Evolutionary conservation across 441 rosid species (phyloP), one percentile per base, ranked within the genome.

Genomic region (Dalechampia spathulata): DNA sequence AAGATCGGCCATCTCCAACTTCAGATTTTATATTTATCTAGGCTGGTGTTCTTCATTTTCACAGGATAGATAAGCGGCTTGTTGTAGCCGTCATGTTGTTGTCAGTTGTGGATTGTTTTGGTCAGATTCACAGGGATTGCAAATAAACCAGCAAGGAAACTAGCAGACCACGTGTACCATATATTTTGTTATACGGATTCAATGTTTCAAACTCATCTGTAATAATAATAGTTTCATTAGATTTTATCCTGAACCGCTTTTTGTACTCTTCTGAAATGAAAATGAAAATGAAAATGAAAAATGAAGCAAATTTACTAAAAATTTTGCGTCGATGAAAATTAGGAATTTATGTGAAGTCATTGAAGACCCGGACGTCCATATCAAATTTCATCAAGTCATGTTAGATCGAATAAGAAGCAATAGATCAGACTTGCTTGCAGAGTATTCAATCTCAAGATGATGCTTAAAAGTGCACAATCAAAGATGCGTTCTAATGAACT

Each of bases 1-100:
- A n/a, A n/a, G n/a, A n/a, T n/a, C n/a, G n/a, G n/a, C n/a, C n/a
- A n/a, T n/a, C n/a, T 52, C 12, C 34, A 8, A 30, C 43, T 6
- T 37, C 17, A 6, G 16, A 16, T 25, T 34, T 36, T 28, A 58
- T 28, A 36, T 21, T 46, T 13, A 47, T 39, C 30, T 46, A 22
- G 34, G 38, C 55, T 54, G 22, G 22, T 30, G 49, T 16, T 49
- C 16, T 42, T 51, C 25, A 7, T 59, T 26, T 65, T 63, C 41
- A 65, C 72, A 69, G 80, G 7, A 34, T 44, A 55, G 45, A 55
- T 56, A 37, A 41, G 61, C 44, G 45, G 34, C 51, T 5, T 17
- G 34, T 32, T 22, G 32, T 28, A 36, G 39, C 13, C 39, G 36
- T 25, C 49, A 7, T 41, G 32, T 13, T 63, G 43, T 41, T 22